These are phyloP conservation scores for Licmophora abbreviata DNA, from an alignment of 108 stramenopile species.

Conservation along the genomic window DNA sequence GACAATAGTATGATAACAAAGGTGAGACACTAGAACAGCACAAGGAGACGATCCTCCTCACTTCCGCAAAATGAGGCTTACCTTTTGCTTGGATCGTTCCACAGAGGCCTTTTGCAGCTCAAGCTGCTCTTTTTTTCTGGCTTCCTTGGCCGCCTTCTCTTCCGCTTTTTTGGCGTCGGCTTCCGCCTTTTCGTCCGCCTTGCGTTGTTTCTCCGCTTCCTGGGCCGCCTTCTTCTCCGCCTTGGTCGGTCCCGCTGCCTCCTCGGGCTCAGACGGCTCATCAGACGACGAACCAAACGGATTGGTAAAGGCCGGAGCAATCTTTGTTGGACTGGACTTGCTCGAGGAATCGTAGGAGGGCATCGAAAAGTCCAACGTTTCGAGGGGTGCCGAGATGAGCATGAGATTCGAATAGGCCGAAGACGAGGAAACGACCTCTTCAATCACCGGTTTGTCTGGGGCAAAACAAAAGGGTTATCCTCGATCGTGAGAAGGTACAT, in stretches of 20 bases:
- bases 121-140: slow-evolving; percentile 33
- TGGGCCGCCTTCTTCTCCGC: slow-evolving; percentile 24
- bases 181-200: slow-evolving; percentile 27
- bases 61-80: background rate
- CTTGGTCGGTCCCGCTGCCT: slow-evolving; percentile 16
- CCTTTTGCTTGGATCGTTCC: slow-evolving; percentile 14
- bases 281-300: slow-evolving; percentile 20
- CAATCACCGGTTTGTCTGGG: no score
- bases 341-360: slow-evolving; percentile 54
- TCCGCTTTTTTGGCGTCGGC: slow-evolving; percentile 33
- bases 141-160: slow-evolving; percentile 37
- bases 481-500: no score
- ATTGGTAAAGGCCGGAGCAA: slow-evolving; percentile 6
- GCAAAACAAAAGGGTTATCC: no score
- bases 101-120: slow-evolving; percentile 30
- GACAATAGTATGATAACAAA: slow-evolving; percentile 3
- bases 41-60: slow-evolving; percentile 1
- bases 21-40: slow-evolving; percentile 6
- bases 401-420: background rate
- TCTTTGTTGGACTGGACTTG: slow-evolving; percentile 5
- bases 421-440: no score
- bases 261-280: slow-evolving; percentile 17
- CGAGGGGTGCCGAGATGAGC: slow-evolving; percentile 6
- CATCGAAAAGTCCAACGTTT: slow-evolving; percentile 70
- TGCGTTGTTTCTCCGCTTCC: slow-evolving; percentile 10